Evolutionary conservation across 2,329 filamentous ascomycete genomes (phyloP), one percentile per base, ranked within the genome.

Genomic region (Parascedosporium putredinis): DNA sequence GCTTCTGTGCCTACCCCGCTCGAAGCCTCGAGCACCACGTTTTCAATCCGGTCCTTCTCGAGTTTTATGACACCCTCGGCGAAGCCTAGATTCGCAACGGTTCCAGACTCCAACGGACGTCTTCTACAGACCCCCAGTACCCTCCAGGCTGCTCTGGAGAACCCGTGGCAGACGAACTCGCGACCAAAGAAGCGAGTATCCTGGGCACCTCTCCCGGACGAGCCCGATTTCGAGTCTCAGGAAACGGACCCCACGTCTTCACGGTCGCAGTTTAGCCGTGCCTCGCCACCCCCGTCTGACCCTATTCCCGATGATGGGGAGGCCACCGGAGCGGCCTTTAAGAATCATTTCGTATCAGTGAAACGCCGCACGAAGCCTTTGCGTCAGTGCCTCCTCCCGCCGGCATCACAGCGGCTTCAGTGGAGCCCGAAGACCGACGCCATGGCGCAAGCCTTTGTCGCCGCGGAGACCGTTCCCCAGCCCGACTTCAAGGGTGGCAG

Each of bases 381-480:
- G 20, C 59, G 57, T n/a, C 57, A 59, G 45, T 61, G 59, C 12
- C 56, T 74, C 1, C 56, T 73, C 2, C 71, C 69, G 4, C 67
- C 65, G 16, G 63, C 60, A 10, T 74, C 69, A 4, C 71, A 75
- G 53, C 66, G 65, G 52, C 59, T 51, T 9, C 60, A 59, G 10
- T 54, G 61, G 31, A 75, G 71, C 27, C 68, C 70, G 5, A 57
- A 57, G 0, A 54, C 72, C 14, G 65, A 62, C 50, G 73, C 70
- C 5, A 75, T 76, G 69, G 73, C 73, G 0, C 63, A 72, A 52
- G 69, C 70, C 5, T 78, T 77, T 52, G 60, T 68, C 24, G 59
- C 65, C n/a, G 73, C 70, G 5, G 73, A 76, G 52, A 58, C 42
- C 23, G 53, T 53, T 20, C 22, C 34, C 50, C 29, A 54, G 47